Evolutionary conservation across 192 early-diverging fungal species (phyloP).

Genomic region (Neocallimastix lanati): DNA sequence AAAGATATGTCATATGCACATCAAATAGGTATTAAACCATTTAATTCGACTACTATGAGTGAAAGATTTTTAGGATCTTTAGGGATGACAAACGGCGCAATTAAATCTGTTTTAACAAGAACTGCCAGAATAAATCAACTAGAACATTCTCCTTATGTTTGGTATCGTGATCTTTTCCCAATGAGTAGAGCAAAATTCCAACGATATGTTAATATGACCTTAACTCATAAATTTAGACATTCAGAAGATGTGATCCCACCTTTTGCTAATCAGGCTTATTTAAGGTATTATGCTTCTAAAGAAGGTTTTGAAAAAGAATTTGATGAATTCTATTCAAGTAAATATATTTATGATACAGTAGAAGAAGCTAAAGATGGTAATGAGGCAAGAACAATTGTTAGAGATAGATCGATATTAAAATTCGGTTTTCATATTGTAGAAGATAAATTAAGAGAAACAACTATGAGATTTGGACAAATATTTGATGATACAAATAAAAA

Average conservation of each 20-base stretch:
- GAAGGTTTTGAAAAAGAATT: not conserved
- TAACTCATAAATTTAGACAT: not conserved
- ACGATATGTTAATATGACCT: not conserved
- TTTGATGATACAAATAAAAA: not conserved
- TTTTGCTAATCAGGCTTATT: not conserved
- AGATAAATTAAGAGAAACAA: not conserved
- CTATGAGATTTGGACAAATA: not conserved
- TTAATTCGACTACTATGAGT: not conserved
- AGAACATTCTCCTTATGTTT: not conserved
- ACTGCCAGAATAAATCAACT: not conserved
- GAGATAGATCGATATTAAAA: not conserved
- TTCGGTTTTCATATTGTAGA: not conserved
- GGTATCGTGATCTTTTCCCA: not conserved
- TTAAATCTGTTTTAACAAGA: not conserved
- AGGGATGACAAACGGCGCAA: not conserved
- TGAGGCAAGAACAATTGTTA: not conserved
- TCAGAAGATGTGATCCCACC: not conserved
- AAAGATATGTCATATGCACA: not conserved
- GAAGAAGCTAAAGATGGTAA: not conserved
- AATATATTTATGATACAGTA: not conserved
- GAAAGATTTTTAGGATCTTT: not conserved
- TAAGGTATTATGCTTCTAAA: not conserved
- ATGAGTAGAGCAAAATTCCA: not conserved
- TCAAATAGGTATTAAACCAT: not conserved
- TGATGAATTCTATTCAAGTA: not conserved